Conservation (phyloP, 1,139 yeast species). For the Williopsis jadinii region DNA sequence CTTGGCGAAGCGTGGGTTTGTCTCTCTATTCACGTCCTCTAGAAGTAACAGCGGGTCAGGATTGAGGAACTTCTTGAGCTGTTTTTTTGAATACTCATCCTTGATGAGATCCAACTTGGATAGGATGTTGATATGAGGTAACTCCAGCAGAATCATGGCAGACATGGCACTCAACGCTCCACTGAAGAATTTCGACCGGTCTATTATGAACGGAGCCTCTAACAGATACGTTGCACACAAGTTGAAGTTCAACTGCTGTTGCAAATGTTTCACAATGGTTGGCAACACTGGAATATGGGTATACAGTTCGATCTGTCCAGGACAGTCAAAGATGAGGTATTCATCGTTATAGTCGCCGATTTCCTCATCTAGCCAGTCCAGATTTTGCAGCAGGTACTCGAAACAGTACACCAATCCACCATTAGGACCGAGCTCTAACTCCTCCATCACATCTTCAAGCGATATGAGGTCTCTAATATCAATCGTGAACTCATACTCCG, state of each 20-base stretch:
- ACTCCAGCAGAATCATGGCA: constrained; percentile 90
- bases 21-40: constrained; percentile 37
- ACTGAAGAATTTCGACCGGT: constrained; percentile 83
- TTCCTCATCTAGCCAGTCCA: constrained; percentile 96
- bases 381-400: constrained; percentile 75
- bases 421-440: constrained; percentile 88
- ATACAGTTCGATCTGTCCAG: constrained; percentile 95
- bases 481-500: constrained; percentile 83
- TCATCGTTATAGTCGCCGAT: constrained; percentile 93
- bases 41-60: constrained; percentile 83
- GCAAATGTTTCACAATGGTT: constrained; percentile 75
- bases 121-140: constrained; percentile 88
- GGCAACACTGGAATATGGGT: constrained; percentile 95
- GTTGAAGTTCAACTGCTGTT: constrained; percentile 70
- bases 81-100: constrained; percentile 64
- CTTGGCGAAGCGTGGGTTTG: constrained; percentile 70
- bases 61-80: constrained; percentile 74
- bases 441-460: constrained; percentile 95
- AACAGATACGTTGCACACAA: constrained; percentile 87
- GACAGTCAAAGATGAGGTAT: constrained; percentile 91
- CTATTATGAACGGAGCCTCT: constrained; percentile 92
- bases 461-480: constrained; percentile 90
- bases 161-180: constrained; percentile 98
- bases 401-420: constrained; percentile 93
- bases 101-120: constrained; percentile 83